These are phyloP conservation scores for Salix arbutifolia DNA, from an alignment of 345 rosid species.

Conservation along the genomic window DNA sequence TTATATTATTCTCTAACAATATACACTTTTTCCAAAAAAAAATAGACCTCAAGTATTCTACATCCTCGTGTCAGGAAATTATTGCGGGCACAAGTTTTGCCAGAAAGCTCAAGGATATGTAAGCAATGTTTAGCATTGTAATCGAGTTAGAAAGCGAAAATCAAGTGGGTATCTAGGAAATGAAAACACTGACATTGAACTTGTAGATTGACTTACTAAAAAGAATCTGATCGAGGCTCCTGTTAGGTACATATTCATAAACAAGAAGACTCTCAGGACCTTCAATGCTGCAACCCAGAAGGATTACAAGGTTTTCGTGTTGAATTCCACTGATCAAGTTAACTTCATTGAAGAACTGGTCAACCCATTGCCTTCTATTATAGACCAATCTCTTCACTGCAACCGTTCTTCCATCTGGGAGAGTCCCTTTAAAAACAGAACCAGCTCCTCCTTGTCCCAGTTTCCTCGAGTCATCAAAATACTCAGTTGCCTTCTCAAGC, in stretches of 20 bases:
- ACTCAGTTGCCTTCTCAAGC: conserved; percentile 65
- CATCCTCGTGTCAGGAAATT: no score
- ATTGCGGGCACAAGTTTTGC: no score
- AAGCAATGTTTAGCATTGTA: no score
- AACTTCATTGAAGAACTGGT: conserved; percentile 80
- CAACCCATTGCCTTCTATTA: conserved; percentile 66
- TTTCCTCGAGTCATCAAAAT: conserved; percentile 54
- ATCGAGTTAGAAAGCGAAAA: no score
- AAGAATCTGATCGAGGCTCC: conserved; percentile 69
- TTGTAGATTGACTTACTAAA: conserved; percentile 40
- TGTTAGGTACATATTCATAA: conserved; percentile 70
- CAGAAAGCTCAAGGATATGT: no score
- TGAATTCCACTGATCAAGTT: conserved; percentile 59
- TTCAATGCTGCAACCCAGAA: conserved; percentile 82
- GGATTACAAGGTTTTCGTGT: conserved; percentile 63
- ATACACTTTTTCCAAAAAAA: background rate
- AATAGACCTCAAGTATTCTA: background rate
- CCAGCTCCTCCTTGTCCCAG: conserved; percentile 83
- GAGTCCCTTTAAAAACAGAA: conserved; percentile 69
- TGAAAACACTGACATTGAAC: no score
- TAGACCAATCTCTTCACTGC: conserved; percentile 69
- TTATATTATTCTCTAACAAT: no score
- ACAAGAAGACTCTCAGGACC: conserved; percentile 85
- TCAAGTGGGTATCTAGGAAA: no score
- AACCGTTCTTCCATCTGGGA: conserved; percentile 60